Evolutionary conservation across 1,284 basidiomycete genomes (phyloP).

Genomic region (Cutaneotrichosporon sp.): DNA sequence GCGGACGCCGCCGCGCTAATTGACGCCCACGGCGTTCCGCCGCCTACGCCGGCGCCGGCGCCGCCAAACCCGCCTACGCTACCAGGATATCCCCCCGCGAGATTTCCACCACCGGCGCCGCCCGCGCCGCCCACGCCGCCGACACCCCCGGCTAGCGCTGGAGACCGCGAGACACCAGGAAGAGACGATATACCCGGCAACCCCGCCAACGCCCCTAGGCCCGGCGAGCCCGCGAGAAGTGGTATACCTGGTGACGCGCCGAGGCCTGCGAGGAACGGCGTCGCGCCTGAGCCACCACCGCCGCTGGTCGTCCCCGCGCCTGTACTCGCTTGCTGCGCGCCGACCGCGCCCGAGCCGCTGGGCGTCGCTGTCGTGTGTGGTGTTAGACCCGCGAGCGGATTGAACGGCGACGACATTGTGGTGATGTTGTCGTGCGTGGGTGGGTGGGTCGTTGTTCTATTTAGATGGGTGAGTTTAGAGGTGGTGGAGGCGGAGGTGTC

Average conservation of each 20-base stretch:
- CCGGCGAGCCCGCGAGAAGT: not conserved
- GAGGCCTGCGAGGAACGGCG: not conserved
- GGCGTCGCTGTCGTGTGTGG: not conserved
- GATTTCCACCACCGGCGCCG: too few relatives aligned
- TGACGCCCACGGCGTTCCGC: not conserved
- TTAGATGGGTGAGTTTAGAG: too few relatives aligned
- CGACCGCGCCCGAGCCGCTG: not conserved
- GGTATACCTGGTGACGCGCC: not conserved
- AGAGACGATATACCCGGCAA: not conserved
- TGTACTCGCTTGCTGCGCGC: not conserved
- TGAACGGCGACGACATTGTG: slow-evolving; percentile 22
- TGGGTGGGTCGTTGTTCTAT: too few relatives aligned
- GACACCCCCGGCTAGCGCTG: not conserved
- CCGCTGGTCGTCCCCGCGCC: too few relatives aligned
- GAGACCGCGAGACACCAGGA: not conserved
- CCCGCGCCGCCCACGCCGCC: not conserved
- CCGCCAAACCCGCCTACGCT: not conserved
- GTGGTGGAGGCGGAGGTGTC: not conserved
- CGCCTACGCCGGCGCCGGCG: not conserved
- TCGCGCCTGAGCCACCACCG: too few relatives aligned
- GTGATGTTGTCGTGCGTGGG: not conserved
- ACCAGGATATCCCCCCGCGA: too few relatives aligned
- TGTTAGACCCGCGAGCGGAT: slow-evolving; percentile 11
- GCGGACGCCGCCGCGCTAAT: not conserved
- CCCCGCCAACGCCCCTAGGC: slow-evolving; percentile 1